Conservation (phyloP, 1,284 basidiomycete genomes). For the Waitea zeae region DNA sequence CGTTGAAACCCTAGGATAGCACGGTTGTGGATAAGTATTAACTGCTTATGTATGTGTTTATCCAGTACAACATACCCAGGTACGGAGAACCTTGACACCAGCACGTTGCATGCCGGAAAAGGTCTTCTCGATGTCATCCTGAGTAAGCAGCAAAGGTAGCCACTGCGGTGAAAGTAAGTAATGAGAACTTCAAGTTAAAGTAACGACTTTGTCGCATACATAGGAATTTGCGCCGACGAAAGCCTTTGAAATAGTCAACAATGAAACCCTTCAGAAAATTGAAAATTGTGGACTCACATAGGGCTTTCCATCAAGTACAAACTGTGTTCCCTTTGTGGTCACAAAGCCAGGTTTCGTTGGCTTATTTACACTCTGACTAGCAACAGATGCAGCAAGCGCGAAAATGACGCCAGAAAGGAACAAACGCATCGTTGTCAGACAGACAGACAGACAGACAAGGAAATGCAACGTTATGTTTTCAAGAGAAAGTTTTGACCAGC, state of each 20-base stretch:
- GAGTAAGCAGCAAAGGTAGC: slow-evolving; percentile 35
- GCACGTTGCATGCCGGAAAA: slow-evolving; percentile 35
- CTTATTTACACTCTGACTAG: neutral
- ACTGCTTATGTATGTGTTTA: slow-evolving; percentile 7
- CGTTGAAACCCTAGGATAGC: slow-evolving; percentile 30
- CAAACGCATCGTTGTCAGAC: no score
- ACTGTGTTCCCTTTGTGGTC: slow-evolving; percentile 21
- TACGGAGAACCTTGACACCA: slow-evolving; percentile 41
- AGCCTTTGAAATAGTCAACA: slow-evolving; percentile 10
- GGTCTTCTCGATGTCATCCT: slow-evolving; percentile 38
- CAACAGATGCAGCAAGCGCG: slow-evolving; percentile 7
- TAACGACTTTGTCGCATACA: slow-evolving; percentile 9
- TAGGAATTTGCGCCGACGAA: slow-evolving; percentile 24
- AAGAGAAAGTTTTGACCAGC: no score
- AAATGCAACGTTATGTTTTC: no score
- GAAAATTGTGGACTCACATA: slow-evolving; percentile 17
- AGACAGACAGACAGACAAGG: no score
- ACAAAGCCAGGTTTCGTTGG: slow-evolving; percentile 19
- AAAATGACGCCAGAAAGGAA: neutral
- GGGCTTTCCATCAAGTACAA: slow-evolving; percentile 27
- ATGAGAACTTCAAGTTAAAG: neutral
- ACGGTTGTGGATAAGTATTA: neutral
- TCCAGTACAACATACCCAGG: slow-evolving; percentile 55
- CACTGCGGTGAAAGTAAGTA: slow-evolving; percentile 22
- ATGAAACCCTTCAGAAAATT: slow-evolving; percentile 1